Percentiles rank a stretch among this genome's conserved stretches.
Evolutionary conservation across 768 basidiomycete species (phyloP).

Genomic region (Clavaria fumosa): DNA sequence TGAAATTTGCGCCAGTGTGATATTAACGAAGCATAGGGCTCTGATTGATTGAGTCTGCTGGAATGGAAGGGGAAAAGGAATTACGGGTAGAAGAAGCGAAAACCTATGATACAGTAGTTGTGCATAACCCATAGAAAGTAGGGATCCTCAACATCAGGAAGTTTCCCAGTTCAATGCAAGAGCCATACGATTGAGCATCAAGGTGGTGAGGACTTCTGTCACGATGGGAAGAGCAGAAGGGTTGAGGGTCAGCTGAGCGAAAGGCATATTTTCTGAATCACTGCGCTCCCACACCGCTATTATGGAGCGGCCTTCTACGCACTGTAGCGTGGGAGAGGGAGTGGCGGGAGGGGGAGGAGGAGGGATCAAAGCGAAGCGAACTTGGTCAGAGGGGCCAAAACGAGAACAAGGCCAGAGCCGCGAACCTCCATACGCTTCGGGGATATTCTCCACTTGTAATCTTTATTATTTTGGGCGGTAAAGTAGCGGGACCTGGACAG

Average conservation of each 20-base stretch:
- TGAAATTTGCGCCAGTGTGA: too few species aligned
- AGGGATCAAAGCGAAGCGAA: conserved; percentile 3
- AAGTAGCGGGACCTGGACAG: conserved; percentile 55
- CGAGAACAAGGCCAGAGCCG: too few species aligned
- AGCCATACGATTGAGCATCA: conserved; percentile 61
- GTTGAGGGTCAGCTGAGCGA: conserved; percentile 45
- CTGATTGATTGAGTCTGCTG: too few species aligned
- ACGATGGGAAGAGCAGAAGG: conserved; percentile 42
- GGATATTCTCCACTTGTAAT: conserved; percentile 62
- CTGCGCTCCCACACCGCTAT: conserved; percentile 58
- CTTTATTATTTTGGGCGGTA: conserved; percentile 47
- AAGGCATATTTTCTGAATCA: conserved; percentile 37
- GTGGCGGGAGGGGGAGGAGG: not conserved
- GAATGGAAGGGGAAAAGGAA: conserved; percentile 5
- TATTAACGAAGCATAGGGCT: too few species aligned
- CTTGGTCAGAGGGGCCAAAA: conserved; percentile 1
- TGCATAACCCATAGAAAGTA: conserved; percentile 7
- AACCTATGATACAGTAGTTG: too few species aligned
- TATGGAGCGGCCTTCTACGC: conserved; percentile 45
- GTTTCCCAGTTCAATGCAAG: conserved; percentile 38
- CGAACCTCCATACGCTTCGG: conserved; percentile 56
- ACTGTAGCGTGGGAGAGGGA: conserved; percentile 25
- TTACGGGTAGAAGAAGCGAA: too few species aligned
- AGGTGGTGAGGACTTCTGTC: conserved; percentile 66
- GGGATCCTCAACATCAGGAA: conserved; percentile 1